Base-by-base conservation (phyloP, 2,329 filamentous ascomycete species). In the Magnaporthiopsis incrustans region DNA sequence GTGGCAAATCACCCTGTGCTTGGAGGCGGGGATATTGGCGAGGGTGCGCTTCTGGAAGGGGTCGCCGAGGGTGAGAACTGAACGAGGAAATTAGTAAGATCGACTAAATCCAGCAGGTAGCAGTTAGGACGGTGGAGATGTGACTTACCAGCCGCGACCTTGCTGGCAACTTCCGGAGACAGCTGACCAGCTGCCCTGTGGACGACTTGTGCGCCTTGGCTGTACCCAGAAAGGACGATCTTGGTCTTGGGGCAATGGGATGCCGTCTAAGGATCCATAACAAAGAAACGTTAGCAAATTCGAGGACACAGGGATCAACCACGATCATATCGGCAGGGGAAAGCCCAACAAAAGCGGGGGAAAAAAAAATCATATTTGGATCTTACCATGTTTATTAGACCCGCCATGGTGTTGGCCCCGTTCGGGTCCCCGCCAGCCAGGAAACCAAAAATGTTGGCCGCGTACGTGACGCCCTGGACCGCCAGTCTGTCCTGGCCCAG, bases 211-310 rank as follows among this genome's bases (percentile, higher is more conserved):
- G 65, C 67, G 27, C 67, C 67, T 60, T 68, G 67, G n/a, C 63
- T 65, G 38, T 67, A 78, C 3, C 76, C 77, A 14, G 74, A 71
- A 66, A 78, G 70, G 4, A 77, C 73, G 58, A 78, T 68, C 58
- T 74, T 71, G 5, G 76, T 77, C 32, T 71, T 69, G 0, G 76
- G 75, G 63, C 76, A 78, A 4, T 70, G 64, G n/a, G 66, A 67
- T 50, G 70, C 69, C 2, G 74, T 73, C 62, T 72, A 7, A 18
- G 8, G 7, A 14, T 14, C 18, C 22, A 22, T 3, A 25, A 59
- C 53, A 11, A 60, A 7, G 33, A 2, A 3, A 53, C 11, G 60
- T 61, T 32, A 61, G 60, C 44, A 61, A 6, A n/a, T 61, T 25
- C 10, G 50, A 14, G 22, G 2, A 53, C 27, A 22, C 15, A 27